Base-by-base conservation (phyloP, 371 early-diverging fungal genomes). In the Mortierella sp. region DNA sequence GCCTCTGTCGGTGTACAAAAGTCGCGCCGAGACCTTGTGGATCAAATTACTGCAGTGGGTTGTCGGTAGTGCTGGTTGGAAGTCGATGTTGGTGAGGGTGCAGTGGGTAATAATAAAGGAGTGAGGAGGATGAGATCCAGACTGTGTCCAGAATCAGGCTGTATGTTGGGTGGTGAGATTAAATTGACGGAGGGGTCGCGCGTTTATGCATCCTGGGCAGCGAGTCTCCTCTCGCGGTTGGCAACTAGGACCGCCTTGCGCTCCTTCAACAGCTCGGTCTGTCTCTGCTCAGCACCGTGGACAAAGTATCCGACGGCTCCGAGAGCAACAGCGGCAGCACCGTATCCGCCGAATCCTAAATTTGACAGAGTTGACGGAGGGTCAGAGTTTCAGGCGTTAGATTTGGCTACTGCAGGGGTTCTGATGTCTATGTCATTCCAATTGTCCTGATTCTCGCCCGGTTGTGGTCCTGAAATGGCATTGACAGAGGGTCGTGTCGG, bases 211-310 rank as follows among this genome's bases (percentile, higher is more conserved):
- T 79, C 84, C 76, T 76, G 79, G 48, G 73, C 68, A 47, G 73
- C 77, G 61, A 73, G 67, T 78, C 82, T 77, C 65, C 74, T 81
- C 47, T 75, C 79, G 37, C 86, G 81, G 75, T 85, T 86, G 52
- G 77, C 82, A 37, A 68, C 34, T 68, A 86, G 79, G 47, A 71
- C 50, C 4, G 70, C 68, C 69, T 74, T 85, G 79, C 86, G 86
- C 48, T 85, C 81, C 79, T 85, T 76, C 81, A 86, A 71, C 72
- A 86, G 48, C 72, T 85, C 82, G 64, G 66, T 66, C 74, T 85
- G 85, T 71, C 86, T 81, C 71, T 85, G 74, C 69, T 85, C 82
- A 29, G 74, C 52, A 37, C 72, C 68, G 66, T 86, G 61, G 24
- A 79, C 58, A 66, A 71, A 79, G 70, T 80, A 82, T 37, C 86